phyloP scores from a whole-genome alignment of 192 early-diverging fungal genomes.

The Umbelopsis sp. region DNA sequence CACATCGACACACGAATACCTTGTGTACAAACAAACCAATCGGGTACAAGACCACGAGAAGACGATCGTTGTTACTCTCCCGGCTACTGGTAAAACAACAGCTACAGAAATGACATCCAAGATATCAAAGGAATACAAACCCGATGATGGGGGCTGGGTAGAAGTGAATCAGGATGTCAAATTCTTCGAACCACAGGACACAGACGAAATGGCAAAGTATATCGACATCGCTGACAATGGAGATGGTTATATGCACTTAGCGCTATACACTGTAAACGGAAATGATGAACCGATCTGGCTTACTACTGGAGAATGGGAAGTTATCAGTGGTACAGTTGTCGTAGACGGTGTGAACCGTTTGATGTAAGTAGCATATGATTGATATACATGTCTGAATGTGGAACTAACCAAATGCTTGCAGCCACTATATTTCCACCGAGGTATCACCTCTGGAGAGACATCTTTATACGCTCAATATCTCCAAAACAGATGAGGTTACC shows the following conservation, averaged over 20 bases:
- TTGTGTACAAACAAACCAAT: conserved; percentile 85
- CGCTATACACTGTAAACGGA: conserved; percentile 47
- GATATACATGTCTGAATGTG: not conserved
- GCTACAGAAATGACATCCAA: conserved; percentile 38
- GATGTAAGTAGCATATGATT: conserved; percentile 43
- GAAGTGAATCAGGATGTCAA: conserved; percentile 58
- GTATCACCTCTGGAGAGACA: conserved; percentile 43
- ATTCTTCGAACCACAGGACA: conserved; percentile 33
- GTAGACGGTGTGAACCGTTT: conserved; percentile 39
- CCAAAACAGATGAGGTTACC: not conserved
- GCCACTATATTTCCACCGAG: conserved; percentile 37
- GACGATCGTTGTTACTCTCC: conserved; percentile 58
- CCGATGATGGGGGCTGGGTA: conserved; percentile 74
- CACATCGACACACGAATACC: conserved; percentile 51
- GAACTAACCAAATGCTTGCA: not conserved
- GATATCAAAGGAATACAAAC: conserved; percentile 63
- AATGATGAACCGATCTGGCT: conserved; percentile 47
- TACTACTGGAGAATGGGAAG: conserved; percentile 74
- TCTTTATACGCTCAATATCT: conserved; percentile 36
- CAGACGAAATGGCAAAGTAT: conserved; percentile 48
- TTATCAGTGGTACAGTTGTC: conserved; percentile 46
- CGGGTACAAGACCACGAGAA: conserved; percentile 85
- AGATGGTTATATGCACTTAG: conserved; percentile 70
- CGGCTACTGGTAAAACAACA: not conserved
- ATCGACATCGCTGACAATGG: conserved; percentile 63